Base-by-base conservation (phyloP, 164 flowering plant genomes). In the Stephania yunnanensis region DNA sequence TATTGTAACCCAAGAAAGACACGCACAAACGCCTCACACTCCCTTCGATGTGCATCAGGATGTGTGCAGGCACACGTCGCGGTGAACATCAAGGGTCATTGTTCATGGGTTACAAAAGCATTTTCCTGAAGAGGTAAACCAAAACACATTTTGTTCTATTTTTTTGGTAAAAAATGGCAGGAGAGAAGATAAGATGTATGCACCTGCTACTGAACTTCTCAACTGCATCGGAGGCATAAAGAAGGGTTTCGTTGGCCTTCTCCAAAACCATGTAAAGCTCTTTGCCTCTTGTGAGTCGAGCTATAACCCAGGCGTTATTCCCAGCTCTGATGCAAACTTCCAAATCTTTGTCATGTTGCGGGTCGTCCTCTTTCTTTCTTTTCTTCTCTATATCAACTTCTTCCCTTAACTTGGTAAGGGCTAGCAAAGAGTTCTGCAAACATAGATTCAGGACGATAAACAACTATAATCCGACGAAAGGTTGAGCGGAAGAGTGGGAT, bases 241-340 rank as follows among this genome's bases (percentile, higher is more conserved):
- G 92, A 75, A 95, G 92, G 5, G 99, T 95, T 81, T 93, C 99
- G 73, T 80, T 85, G 63, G 96, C 98, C 83, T 92, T 95, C 80
- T 95, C 99, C 31, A 95, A 82, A 77, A 89, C 98, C 91, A 93
- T 90, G 80, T 91, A 95, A 69, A 95, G 94, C 84, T 93, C 98
- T 78, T 91, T 92, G 75, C 95, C 96, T 82, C 92, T 84, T 12
- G 88, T 87, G 72, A 87, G 50, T 73, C 91, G 87, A 78, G 92
- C 91, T 79, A 95, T 87, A 73, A 89, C 88, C 99, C 98, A 93
- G 71, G 96, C 91, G 88, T 90, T 93, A 80, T 93, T 95, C 78
- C 84, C 86, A 12, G 95, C 96, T 80, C 99, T 86, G 50, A 92
- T 86, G 87, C 97, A 87, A 46, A 95, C 73, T 84, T 93, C 98